Conservation (phyloP, 2,329 filamentous ascomycete genomes). For the Chaetomiaceae sp. region DNA sequence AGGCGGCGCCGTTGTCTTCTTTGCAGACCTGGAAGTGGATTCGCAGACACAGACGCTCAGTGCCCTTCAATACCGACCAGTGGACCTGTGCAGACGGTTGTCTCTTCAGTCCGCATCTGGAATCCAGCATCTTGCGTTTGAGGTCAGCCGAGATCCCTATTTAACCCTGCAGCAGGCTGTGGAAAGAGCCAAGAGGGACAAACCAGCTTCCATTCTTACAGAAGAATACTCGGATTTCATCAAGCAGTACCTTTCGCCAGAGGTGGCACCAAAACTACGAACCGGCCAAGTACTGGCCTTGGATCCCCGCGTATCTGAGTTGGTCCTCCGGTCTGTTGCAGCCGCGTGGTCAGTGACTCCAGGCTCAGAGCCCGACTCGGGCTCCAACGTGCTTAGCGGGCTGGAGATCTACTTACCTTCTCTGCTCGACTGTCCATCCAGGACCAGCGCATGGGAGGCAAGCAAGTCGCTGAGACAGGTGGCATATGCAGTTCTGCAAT, state of each 20-base stretch:
- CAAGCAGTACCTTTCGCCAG: conserved; percentile 22
- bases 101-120: conserved; percentile 21
- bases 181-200: conserved; percentile 19
- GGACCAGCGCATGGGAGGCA: conserved; percentile 35
- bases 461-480: conserved; percentile 32
- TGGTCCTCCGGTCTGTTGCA: conserved; percentile 22
- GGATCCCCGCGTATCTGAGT: conserved; percentile 27
- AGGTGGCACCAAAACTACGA: conserved; percentile 8
- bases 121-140: conserved; percentile 28
- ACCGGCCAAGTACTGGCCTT: conserved; percentile 12
- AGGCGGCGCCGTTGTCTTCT: conserved; percentile 58
- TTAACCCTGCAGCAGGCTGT: conserved; percentile 22
- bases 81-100: conserved; percentile 24
- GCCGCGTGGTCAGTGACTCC: not conserved
- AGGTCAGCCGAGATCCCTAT: conserved; percentile 27
- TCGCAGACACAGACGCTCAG: conserved; percentile 7
- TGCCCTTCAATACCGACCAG: conserved; percentile 21
- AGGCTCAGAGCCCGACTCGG: not conserved
- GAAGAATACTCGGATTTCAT: conserved; percentile 26
- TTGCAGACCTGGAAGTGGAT: conserved; percentile 52
- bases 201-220: conserved; percentile 11
- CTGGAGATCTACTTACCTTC: conserved; percentile 35
- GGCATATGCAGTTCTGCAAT: conserved; percentile 33
- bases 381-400: not conserved
- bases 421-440: conserved; percentile 34